A percentile compares a stretch with the other conserved stretches of the same genome.
Conservation (phyloP, 2,329 filamentous ascomycete genomes). For the Penicillium sclerotigenum region DNA sequence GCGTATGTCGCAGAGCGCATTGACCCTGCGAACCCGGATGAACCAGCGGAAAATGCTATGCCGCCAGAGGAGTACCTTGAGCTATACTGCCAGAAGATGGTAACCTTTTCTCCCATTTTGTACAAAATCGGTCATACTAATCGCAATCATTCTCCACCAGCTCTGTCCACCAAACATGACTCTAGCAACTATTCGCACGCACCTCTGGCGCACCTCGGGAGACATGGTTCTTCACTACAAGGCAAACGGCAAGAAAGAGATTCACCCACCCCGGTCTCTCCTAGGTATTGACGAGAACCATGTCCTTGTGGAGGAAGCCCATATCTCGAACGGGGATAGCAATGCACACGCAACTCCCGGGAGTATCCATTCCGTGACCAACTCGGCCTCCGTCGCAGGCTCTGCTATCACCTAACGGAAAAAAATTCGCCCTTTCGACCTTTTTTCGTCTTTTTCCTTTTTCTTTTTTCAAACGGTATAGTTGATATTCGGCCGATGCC, state of each 20-base stretch:
- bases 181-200: slow-evolving; percentile 84
- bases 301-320: slow-evolving; percentile 10
- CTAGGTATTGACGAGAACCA: slow-evolving; percentile 18
- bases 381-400: slow-evolving; percentile 28
- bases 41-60: slow-evolving; percentile 58
- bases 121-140: slow-evolving; percentile 12
- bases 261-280: slow-evolving; percentile 28
- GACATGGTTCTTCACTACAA: slow-evolving; percentile 91
- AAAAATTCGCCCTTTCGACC: neutral
- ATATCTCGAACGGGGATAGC: slow-evolving; percentile 21
- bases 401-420: slow-evolving; percentile 13
- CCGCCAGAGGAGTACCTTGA: slow-evolving; percentile 91
- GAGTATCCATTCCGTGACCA: slow-evolving; percentile 33
- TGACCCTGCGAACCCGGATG: slow-evolving; percentile 62
- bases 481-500: neutral
- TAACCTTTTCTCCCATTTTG: slow-evolving; percentile 46
- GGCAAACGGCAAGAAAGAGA: slow-evolving; percentile 73
- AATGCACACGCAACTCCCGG: slow-evolving; percentile 23
- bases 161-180: slow-evolving; percentile 75
- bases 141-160: slow-evolving; percentile 24
- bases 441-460: neutral
- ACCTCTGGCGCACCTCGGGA: slow-evolving; percentile 92
- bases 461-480: slow-evolving; percentile 1
- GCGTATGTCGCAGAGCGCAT: slow-evolving; percentile 90
- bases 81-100: slow-evolving; percentile 89